phyloP scores from a whole-genome alignment of 495 filamentous ascomycete genomes.

The Aspergillus bertholletiae region DNA sequence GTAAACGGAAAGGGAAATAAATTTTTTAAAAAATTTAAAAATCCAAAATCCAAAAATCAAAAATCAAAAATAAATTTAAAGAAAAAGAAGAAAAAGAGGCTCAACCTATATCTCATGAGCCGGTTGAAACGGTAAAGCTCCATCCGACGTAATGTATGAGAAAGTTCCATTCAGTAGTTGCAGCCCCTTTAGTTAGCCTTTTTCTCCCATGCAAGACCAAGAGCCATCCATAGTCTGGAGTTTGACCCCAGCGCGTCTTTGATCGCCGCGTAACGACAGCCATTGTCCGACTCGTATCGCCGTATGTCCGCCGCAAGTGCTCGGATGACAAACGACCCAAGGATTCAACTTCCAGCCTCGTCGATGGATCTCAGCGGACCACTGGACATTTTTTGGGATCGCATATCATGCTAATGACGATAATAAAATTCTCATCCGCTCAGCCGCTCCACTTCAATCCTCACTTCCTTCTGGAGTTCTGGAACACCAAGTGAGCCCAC shows the following conservation, averaged over 20 bases:
- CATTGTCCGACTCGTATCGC: conserved; percentile 7
- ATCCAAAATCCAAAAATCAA: too few species aligned
- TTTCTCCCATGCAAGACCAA: not conserved
- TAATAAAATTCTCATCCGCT: not conserved
- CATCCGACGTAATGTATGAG: not conserved
- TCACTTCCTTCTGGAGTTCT: conserved; percentile 8
- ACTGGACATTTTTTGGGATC: not conserved
- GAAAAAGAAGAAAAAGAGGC: not conserved
- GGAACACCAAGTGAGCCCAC: conserved; percentile 9
- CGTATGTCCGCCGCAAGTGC: conserved; percentile 5
- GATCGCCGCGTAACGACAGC: conserved; percentile 6
- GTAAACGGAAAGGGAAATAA: too few species aligned
- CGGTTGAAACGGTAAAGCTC: not conserved
- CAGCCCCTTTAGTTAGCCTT: not conserved
- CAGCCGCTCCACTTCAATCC: conserved; percentile 6
- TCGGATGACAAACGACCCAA: conserved; percentile 14
- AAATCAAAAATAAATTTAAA: not conserved
- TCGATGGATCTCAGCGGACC: conserved; percentile 3
- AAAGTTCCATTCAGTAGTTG: not conserved
- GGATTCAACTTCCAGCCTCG: conserved; percentile 7
- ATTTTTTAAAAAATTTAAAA: too few species aligned
- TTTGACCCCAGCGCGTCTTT: not conserved
- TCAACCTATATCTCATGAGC: not conserved
- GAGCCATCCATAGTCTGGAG: not conserved
- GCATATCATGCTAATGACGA: not conserved